Percentiles rank a stretch among this genome's conserved stretches.
Conservation (phyloP, 2,329 filamentous ascomycete species). For the Neurospora sp. region DNA sequence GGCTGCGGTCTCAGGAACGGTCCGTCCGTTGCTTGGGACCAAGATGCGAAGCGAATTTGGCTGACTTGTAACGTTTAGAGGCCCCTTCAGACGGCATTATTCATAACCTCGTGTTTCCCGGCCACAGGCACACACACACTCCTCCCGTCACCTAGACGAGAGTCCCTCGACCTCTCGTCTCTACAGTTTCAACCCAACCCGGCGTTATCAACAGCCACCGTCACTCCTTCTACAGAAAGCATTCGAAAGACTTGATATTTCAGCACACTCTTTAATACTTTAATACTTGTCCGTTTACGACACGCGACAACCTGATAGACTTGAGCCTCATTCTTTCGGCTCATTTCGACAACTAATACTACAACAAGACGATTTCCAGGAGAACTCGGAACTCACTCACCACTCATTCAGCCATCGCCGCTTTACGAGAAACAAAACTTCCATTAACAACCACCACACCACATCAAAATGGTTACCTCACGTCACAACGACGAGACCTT, state of each 20-base stretch:
- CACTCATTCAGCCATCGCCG: slow-evolving; percentile 6
- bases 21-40: background rate
- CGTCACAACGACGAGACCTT: slow-evolving; percentile 35
- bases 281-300: slow-evolving; percentile 41
- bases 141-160: slow-evolving; percentile 18
- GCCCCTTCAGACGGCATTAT: slow-evolving; percentile 31
- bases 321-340: slow-evolving; percentile 27
- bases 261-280: slow-evolving; percentile 50
- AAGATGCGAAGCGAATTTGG: slow-evolving; percentile 10
- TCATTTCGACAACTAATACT: slow-evolving; percentile 16
- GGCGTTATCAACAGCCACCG: slow-evolving; percentile 40
- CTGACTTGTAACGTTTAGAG: slow-evolving; percentile 27
- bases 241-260: slow-evolving; percentile 26
- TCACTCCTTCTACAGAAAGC: slow-evolving; percentile 41
- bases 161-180: background rate
- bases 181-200: slow-evolving; percentile 23
- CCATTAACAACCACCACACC: slow-evolving; percentile 18
- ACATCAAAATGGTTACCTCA: slow-evolving; percentile 13
- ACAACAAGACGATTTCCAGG: slow-evolving; percentile 16
- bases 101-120: slow-evolving; percentile 38
- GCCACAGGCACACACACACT: slow-evolving; percentile 22
- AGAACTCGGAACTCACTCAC: slow-evolving; percentile 16
- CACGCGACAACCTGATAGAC: slow-evolving; percentile 21
- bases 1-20: background rate
- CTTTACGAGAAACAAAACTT: slow-evolving; percentile 10